Conservation (phyloP, 805 yeast species). For the Sugiyamaella smithiae region DNA sequence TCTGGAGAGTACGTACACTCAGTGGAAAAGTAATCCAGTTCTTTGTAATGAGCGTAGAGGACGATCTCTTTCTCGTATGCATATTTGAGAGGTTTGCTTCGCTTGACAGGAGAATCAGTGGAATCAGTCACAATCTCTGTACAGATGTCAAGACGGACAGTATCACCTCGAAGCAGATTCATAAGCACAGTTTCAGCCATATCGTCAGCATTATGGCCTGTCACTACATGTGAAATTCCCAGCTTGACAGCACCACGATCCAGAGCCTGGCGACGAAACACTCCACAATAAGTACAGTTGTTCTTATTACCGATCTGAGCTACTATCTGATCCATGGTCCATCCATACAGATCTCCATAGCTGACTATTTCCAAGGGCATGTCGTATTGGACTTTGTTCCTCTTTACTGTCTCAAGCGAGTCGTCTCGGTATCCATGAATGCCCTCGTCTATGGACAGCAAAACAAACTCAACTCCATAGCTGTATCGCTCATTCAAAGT, state of each 20-base stretch:
- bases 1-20: conserved; percentile 99
- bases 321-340: conserved; percentile 99
- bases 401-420: conserved; percentile 91
- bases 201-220: conserved; percentile 99
- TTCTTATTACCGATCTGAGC: conserved; percentile 90
- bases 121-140: conserved; percentile 80
- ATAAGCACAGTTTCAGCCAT: conserved; percentile 97
- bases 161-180: conserved; percentile 95
- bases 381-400: conserved; percentile 83
- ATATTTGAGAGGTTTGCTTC: conserved; percentile 95
- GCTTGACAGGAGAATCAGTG: conserved; percentile 79
- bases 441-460: conserved; percentile 93
- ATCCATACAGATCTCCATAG: conserved; percentile 83
- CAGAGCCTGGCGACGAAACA: conserved; percentile 89
- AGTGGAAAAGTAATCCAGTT: conserved; percentile 91
- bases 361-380: conserved; percentile 79
- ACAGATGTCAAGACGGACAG: conserved; percentile 85
- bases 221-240: conserved; percentile 85
- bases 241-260: conserved; percentile 92
- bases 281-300: conserved; percentile 98
- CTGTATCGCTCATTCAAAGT: conserved; percentile 82
- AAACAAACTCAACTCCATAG: conserved; percentile 80
- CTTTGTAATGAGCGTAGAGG: conserved; percentile 92
- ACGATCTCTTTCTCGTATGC: conserved; percentile 97
- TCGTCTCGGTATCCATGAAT: conserved; percentile 96